Evolutionary conservation across 2,329 filamentous ascomycete genomes (phyloP).

Genomic region (Colletotrichum destructivum): DNA sequence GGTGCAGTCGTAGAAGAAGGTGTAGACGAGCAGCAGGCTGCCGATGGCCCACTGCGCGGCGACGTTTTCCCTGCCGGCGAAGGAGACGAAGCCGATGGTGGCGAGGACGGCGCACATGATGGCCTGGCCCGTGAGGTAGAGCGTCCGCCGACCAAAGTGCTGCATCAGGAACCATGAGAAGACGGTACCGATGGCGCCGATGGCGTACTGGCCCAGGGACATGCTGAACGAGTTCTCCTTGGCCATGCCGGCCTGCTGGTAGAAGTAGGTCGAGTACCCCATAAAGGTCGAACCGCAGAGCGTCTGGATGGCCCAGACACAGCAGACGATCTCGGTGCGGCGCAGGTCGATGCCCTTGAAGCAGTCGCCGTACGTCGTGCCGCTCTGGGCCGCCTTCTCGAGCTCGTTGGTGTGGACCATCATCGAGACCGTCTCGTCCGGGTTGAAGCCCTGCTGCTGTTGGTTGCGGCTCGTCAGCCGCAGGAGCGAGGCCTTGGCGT

Average conservation of each 20-base stretch:
- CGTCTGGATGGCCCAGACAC: constrained; percentile 58
- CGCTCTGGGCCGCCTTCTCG: constrained; percentile 57
- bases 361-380: constrained; percentile 62
- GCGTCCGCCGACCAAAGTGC: constrained; percentile 60
- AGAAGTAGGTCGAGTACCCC: constrained; percentile 58
- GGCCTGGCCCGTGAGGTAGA: constrained; percentile 61
- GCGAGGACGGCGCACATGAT: constrained; percentile 57
- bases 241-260: constrained; percentile 59
- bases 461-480: constrained; percentile 55
- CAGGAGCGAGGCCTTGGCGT: constrained; percentile 56
- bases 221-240: constrained; percentile 57
- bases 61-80: constrained; percentile 60
- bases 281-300: constrained; percentile 57
- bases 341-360: constrained; percentile 64
- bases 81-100: constrained; percentile 59
- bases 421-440: constrained; percentile 64
- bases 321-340: constrained; percentile 61
- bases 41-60: constrained; percentile 65
- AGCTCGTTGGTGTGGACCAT: constrained; percentile 67
- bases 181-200: constrained; percentile 62
- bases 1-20: constrained; percentile 61
- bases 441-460: constrained; percentile 51
- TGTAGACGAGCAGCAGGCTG: constrained; percentile 61
- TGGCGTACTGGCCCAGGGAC: constrained; percentile 58
- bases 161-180: constrained; percentile 62